Percentiles rank a stretch among this genome's conserved stretches.
These are phyloP conservation scores for Orbilia ellipsospora DNA, from an alignment of 2,329 filamentous ascomycete species.

Conservation along the genomic window DNA sequence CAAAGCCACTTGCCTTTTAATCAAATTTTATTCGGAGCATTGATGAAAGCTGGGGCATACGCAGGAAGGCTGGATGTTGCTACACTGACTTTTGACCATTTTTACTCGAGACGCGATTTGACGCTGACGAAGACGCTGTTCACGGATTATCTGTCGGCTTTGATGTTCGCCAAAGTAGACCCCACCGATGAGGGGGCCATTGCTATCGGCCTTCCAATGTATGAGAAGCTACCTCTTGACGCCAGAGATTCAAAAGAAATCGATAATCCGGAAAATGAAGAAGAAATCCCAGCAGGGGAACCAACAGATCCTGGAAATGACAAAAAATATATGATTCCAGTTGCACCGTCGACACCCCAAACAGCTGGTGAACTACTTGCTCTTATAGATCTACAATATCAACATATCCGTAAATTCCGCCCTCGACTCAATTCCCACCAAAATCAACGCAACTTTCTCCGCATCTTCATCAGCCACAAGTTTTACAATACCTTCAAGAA, in stretches of 20 bases:
- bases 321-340: slow-evolving; percentile 25
- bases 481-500: slow-evolving; percentile 40
- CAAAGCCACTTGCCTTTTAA: not conserved
- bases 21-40: slow-evolving; percentile 13
- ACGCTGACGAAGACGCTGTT: slow-evolving; percentile 9
- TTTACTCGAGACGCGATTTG: slow-evolving; percentile 16
- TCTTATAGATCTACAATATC: slow-evolving; percentile 25
- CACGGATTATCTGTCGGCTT: slow-evolving; percentile 12
- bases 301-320: not conserved
- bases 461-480: slow-evolving; percentile 22
- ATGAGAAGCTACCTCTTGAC: slow-evolving; percentile 23
- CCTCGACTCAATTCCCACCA: not conserved
- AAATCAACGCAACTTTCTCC: slow-evolving; percentile 33
- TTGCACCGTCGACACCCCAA: slow-evolving; percentile 10
- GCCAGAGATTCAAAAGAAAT: not conserved
- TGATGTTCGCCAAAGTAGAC: slow-evolving; percentile 19
- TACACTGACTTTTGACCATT: slow-evolving; percentile 7
- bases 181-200: slow-evolving; percentile 18
- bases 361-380: slow-evolving; percentile 27
- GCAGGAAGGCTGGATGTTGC: slow-evolving; percentile 18
- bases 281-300: not conserved
- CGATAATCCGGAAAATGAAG: not conserved
- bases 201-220: slow-evolving; percentile 19
- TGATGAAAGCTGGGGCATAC: slow-evolving; percentile 23
- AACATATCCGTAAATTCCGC: slow-evolving; percentile 31